Evolutionary conservation across 345 rosid species (phyloP), one percentile per base, ranked within the genome.

Genomic region (Heritiera fomes): DNA sequence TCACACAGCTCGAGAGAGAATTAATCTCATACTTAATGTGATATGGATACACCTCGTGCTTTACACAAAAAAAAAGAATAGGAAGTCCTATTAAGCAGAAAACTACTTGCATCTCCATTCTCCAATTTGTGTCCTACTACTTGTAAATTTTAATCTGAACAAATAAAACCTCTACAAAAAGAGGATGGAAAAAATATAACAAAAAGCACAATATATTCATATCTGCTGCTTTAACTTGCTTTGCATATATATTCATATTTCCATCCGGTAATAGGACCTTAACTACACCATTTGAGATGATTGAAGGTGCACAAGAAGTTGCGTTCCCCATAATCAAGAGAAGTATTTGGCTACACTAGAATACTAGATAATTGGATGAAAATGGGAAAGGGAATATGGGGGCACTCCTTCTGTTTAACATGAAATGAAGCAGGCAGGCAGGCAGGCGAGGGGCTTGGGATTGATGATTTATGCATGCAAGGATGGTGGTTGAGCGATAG

Each of bases 281-380:
- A 7, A 77, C 69, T 0, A 49, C 85, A 49, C 75, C 77, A 8
- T 34, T 67, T 9, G 82, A 78, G 73, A 80, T 77, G 28, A 87
- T 83, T 11, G 79, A 81, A 11, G 91, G 90, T 52, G 88, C 80
- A 75, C 91, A 90, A 46, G 89, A 88, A 62, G 86, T 6, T 64
- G 84, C 82, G 18, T 88, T 90, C n/a, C 93, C 91, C 93, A 90
- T 88, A 17, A 67, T 23, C 6, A 50, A 14, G 1, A 28, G 8
- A 49, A 17, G 28, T 3, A 10, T n/a, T 32, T 7, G 8, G 9
- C 20, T 7, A 18, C 23, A 6, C 53, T 49, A 49, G 12, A 46
- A 46, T 6, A 12, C 5, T 32, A 62, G 32, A 63, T 65, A 8
- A 23, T 23, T 30, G 67, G 43, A 17, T 62, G 40, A 15, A 59